Evolutionary conservation across 2,329 filamentous ascomycete genomes (phyloP).

Genomic region (Fusarium sulawesiense): DNA sequence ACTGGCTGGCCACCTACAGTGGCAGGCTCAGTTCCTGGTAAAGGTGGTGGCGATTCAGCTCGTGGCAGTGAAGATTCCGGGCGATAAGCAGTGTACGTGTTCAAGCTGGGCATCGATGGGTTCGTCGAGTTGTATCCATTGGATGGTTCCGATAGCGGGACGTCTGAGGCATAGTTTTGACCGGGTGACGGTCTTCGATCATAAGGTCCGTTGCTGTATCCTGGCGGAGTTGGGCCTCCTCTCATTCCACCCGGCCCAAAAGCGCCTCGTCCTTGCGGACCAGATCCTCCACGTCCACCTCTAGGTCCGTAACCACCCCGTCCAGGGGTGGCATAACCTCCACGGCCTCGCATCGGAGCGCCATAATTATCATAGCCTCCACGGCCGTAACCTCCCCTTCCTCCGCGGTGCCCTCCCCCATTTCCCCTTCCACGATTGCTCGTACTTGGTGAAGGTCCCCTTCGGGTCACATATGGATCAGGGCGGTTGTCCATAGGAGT

Average conservation of each 20-base stretch:
- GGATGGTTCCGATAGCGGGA: slow-evolving; percentile 52
- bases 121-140: slow-evolving; percentile 48
- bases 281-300: slow-evolving; percentile 51
- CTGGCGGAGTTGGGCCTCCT: slow-evolving; percentile 53
- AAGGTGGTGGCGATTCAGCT: slow-evolving; percentile 73
- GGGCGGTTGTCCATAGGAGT: slow-evolving; percentile 62
- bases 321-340: slow-evolving; percentile 58
- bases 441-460: slow-evolving; percentile 60
- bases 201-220: slow-evolving; percentile 55
- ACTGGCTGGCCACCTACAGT: slow-evolving; percentile 72
- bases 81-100: slow-evolving; percentile 59
- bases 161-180: slow-evolving; percentile 55
- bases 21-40: slow-evolving; percentile 59
- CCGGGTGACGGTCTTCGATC: slow-evolving; percentile 54
- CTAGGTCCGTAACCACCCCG: slow-evolving; percentile 59
- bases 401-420: slow-evolving; percentile 58
- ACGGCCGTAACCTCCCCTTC: slow-evolving; percentile 61
- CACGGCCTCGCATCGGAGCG: slow-evolving; percentile 54
- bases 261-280: slow-evolving; percentile 48
- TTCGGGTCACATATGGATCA: slow-evolving; percentile 60
- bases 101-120: slow-evolving; percentile 49
- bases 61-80: slow-evolving; percentile 63
- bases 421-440: slow-evolving; percentile 66
- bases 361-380: slow-evolving; percentile 63
- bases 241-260: slow-evolving; percentile 47